A percentile compares a stretch with the other conserved stretches of the same genome.
Evolutionary conservation across 2,329 filamentous ascomycete species (phyloP).

Genomic region (Westerdykella aurantiaca): DNA sequence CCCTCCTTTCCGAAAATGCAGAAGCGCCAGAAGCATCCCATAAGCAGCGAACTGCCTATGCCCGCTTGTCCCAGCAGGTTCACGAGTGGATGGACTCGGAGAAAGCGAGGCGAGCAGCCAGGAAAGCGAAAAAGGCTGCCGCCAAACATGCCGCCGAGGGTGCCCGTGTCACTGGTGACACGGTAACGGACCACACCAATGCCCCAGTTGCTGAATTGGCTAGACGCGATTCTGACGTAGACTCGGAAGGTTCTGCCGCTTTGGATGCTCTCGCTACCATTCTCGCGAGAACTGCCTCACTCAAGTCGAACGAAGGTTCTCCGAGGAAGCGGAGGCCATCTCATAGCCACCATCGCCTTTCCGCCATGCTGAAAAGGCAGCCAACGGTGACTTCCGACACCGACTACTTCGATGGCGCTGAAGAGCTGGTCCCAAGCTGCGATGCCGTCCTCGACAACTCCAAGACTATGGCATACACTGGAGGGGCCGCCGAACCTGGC

Average conservation of each 20-base stretch:
- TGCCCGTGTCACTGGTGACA: slow-evolving; percentile 3
- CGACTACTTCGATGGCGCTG: slow-evolving; percentile 71
- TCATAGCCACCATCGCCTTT: slow-evolving; percentile 21
- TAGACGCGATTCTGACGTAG: slow-evolving; percentile 49
- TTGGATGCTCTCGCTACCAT: slow-evolving; percentile 79
- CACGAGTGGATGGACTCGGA: slow-evolving; percentile 80
- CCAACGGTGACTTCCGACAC: slow-evolving; percentile 69
- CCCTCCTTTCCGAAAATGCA: slow-evolving; percentile 27
- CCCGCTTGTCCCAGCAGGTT: slow-evolving; percentile 62
- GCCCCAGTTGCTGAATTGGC: slow-evolving; percentile 27
- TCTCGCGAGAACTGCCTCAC: slow-evolving; percentile 59
- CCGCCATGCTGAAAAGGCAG: slow-evolving; percentile 38
- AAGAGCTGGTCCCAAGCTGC: slow-evolving; percentile 75
- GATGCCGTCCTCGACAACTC: slow-evolving; percentile 84
- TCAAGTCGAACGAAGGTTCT: slow-evolving; percentile 30
- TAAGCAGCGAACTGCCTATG: slow-evolving; percentile 24
- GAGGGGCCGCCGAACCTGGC: slow-evolving; percentile 45
- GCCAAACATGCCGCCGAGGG: slow-evolving; percentile 44
- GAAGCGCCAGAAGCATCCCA: slow-evolving; percentile 13
- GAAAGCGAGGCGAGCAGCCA: slow-evolving; percentile 58
- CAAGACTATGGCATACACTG: slow-evolving; percentile 73
- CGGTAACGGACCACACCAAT: slow-evolving; percentile 3
- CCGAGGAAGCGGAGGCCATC: slow-evolving; percentile 35
- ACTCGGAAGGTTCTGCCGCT: slow-evolving; percentile 64
- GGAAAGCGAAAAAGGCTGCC: slow-evolving; percentile 48